phyloP scores from a whole-genome alignment of 169 alveolate species.

The Eimeria falciformis region DNA sequence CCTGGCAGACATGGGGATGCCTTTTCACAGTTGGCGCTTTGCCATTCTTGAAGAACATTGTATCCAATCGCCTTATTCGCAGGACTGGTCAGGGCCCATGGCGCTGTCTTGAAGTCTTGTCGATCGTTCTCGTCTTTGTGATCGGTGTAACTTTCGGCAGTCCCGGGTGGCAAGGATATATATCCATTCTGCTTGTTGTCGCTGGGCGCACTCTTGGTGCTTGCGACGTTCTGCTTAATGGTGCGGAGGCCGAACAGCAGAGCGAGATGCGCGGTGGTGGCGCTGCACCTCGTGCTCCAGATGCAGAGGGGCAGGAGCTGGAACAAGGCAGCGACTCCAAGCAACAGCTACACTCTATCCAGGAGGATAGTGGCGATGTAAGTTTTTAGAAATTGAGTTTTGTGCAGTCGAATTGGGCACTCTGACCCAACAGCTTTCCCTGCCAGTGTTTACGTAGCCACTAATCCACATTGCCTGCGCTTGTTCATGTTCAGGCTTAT shows the following conservation, averaged over 20 bases:
- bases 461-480: not conserved
- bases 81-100: constrained; percentile 96
- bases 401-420: too few species aligned
- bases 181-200: constrained; percentile 84
- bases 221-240: constrained; percentile 86
- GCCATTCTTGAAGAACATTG: constrained; percentile 93
- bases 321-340: constrained; percentile 70
- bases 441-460: too few species aligned
- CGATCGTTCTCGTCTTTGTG: constrained; percentile 91
- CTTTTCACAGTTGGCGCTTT: constrained; percentile 93
- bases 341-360: constrained; percentile 74
- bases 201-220: constrained; percentile 89
- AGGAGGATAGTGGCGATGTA: constrained; percentile 77
- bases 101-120: constrained; percentile 92
- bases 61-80: constrained; percentile 93
- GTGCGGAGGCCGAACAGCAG: constrained; percentile 79
- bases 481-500: constrained; percentile 38
- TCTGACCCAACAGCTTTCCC: too few species aligned
- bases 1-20: constrained; percentile 95
- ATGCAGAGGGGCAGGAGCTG: constrained; percentile 72
- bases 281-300: constrained; percentile 14
- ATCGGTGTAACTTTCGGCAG: constrained; percentile 89
- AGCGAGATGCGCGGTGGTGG: constrained; percentile 68
- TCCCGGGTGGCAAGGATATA: constrained; percentile 85
- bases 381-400: not conserved